These are phyloP conservation scores for Ilyonectria destructans DNA, from an alignment of 2,329 filamentous ascomycete genomes.

Conservation along the genomic window DNA sequence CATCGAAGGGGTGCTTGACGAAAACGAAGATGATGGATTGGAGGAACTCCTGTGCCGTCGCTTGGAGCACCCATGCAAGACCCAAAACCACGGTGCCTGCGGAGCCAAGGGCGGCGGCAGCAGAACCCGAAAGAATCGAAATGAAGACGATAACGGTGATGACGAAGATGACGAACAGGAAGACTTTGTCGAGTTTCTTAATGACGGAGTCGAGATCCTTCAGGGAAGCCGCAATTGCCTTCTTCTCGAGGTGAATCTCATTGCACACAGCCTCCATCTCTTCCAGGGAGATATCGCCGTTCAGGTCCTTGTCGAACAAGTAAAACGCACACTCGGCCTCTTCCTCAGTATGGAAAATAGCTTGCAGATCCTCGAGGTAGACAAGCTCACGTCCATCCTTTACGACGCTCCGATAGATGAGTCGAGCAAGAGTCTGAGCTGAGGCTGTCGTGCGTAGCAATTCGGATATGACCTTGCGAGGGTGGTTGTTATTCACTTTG, in stretches of 20 bases:
- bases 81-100: constrained; percentile 91
- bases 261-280: constrained; percentile 94
- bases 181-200: constrained; percentile 88
- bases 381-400: constrained; percentile 84
- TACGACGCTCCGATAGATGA: constrained; percentile 89
- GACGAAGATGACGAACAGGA: constrained; percentile 88
- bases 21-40: constrained; percentile 97
- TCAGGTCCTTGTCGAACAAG: constrained; percentile 97
- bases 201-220: constrained; percentile 97
- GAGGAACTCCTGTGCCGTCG: constrained; percentile 93
- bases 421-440: constrained; percentile 87
- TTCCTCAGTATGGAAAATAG: constrained; percentile 85
- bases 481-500: constrained; percentile 80
- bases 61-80: constrained; percentile 92
- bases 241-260: constrained; percentile 94
- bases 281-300: constrained; percentile 96
- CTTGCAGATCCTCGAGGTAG: constrained; percentile 82
- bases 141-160: constrained; percentile 90
- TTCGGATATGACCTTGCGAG: constrained; percentile 86
- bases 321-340: constrained; percentile 91
- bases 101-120: constrained; percentile 91
- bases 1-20: constrained; percentile 97
- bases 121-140: constrained; percentile 89
- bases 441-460: constrained; percentile 81
- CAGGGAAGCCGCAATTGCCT: constrained; percentile 93